Base-by-base conservation (phyloP, 805 yeast genomes). In the Hanseniaspora occidentalis region DNA sequence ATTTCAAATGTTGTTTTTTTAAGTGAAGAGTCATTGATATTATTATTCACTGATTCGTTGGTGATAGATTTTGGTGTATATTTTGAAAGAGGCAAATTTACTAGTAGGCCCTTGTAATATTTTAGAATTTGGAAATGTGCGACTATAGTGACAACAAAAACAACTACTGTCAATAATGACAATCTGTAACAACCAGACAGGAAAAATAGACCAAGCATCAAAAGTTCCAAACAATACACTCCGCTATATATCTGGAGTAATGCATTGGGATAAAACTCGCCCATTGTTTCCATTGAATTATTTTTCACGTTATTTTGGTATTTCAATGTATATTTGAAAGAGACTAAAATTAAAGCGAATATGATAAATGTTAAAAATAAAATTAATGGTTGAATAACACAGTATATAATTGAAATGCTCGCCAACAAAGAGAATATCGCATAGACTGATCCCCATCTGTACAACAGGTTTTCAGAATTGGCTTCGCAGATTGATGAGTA, bases 211-310 rank as follows among this genome's bases (percentile, higher is more conserved):
- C 96, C 96, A 33, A 83, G 69, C 50, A 86, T 58, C 46, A 88
- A 81, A 27, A 79, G 64, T 51, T 86, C 94, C 52, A 84, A 65
- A 50, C 86, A 83, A 55, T 86, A 86, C 1, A 86, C 61, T 0
- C 96, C 96, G 0, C 82, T 67, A 51, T 81, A 84, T 35, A 86
- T 57, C 43, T 84, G 95, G 43, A 80, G 67, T 16, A 86, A 58
- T 0, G 95, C 94, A 2, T 66, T 65, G 1, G 92, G 83, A 55
- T 83, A 86, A 35, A 81, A 64, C 43, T 64, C 66, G 0, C 95
- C 96, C 50, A 66, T 61, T 0, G 84, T 76, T 50, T 81, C 89
- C 2, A 81, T 70, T 17, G n/a, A 19, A 31, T 61, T 61, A 44
- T 75, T 74, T 11, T 54, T 58, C 29, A 58, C 62, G 46, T 70